phyloP scores from a whole-genome alignment of 805 yeast species.

The Metschnikowia reukaufii region DNA sequence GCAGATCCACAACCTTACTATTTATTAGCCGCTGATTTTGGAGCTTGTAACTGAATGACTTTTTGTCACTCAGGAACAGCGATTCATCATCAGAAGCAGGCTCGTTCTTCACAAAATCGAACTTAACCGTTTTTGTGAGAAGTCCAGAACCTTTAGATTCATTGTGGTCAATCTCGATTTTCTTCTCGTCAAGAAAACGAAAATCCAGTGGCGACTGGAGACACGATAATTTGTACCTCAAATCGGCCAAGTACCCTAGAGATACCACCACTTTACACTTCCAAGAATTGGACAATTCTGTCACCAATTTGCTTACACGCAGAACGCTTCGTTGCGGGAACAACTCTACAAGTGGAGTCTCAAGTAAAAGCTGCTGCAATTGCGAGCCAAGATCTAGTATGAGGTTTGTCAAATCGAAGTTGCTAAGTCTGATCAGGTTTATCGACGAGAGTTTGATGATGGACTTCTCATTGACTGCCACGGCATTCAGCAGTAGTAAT shows the following conservation, averaged over 20 bases:
- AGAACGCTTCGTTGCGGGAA: slow-evolving; percentile 14
- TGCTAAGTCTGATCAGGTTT: slow-evolving; percentile 26
- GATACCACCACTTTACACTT: slow-evolving; percentile 24
- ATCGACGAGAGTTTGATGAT: slow-evolving; percentile 23
- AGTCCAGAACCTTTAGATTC: slow-evolving; percentile 9
- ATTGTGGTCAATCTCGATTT: slow-evolving; percentile 7
- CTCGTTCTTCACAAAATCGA: slow-evolving; percentile 12
- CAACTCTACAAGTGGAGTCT: slow-evolving; percentile 11
- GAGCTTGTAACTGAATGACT: slow-evolving; percentile 17
- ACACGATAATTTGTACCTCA: slow-evolving; percentile 18
- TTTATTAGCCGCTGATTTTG: slow-evolving; percentile 13
- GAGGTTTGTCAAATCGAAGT: slow-evolving; percentile 23
- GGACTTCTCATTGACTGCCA: slow-evolving; percentile 27
- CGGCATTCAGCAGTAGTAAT: slow-evolving; percentile 20
- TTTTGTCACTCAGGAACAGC: slow-evolving; percentile 16
- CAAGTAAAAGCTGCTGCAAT: slow-evolving; percentile 13
- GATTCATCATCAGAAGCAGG: slow-evolving; percentile 17
- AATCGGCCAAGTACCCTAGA: slow-evolving; percentile 20
- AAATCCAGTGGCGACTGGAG: slow-evolving; percentile 14
- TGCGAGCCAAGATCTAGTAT: slow-evolving; percentile 19
- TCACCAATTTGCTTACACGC: slow-evolving; percentile 10
- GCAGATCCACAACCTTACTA: slow-evolving; percentile 18
- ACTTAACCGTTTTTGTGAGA: slow-evolving; percentile 12
- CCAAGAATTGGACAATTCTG: slow-evolving; percentile 22
- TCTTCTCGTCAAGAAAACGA: slow-evolving; percentile 16